Conservation (phyloP, 495 filamentous ascomycete genomes). For the Trichoderma virens region DNA sequence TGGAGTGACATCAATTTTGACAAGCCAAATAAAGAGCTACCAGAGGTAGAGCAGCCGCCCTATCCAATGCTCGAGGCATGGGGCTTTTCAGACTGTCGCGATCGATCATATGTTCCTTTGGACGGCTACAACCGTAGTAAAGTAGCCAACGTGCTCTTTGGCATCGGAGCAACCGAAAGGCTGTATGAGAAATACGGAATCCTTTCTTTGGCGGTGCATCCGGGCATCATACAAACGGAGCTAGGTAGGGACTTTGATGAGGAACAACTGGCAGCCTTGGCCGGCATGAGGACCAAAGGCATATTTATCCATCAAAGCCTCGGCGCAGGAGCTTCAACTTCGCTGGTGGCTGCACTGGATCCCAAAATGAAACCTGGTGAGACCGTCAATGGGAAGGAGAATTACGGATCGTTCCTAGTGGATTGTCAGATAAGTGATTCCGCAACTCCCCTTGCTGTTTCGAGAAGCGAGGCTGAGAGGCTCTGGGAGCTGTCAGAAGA, state of each 20-base stretch:
- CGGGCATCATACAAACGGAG: slow-evolving; percentile 32
- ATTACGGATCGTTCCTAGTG: neutral
- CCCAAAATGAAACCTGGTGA: neutral
- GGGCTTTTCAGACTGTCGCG: slow-evolving; percentile 13
- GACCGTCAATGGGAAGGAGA: neutral
- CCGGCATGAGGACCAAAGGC: neutral
- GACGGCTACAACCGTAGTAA: slow-evolving; percentile 44
- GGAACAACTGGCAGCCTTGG: neutral
- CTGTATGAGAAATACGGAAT: slow-evolving; percentile 27
- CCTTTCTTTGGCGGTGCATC: slow-evolving; percentile 32
- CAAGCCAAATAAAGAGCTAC: slow-evolving; percentile 31
- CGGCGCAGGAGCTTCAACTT: slow-evolving; percentile 1
- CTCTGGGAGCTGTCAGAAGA: neutral
- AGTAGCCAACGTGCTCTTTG: slow-evolving; percentile 44
- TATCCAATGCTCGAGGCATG: neutral
- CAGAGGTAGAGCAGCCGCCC: neutral
- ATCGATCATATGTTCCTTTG: slow-evolving; percentile 31
- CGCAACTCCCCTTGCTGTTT: neutral
- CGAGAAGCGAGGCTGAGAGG: neutral
- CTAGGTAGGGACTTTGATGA: slow-evolving; percentile 14
- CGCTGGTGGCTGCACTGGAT: slow-evolving; percentile 6
- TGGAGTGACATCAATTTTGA: slow-evolving; percentile 39
- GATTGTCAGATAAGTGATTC: neutral
- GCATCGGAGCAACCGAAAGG: slow-evolving; percentile 28
- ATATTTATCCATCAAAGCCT: slow-evolving; percentile 1